Evolutionary conservation across 2,329 filamentous ascomycete genomes (phyloP), one percentile per base, ranked within the genome.

Genomic region (Aureobasidium mangrovei): DNA sequence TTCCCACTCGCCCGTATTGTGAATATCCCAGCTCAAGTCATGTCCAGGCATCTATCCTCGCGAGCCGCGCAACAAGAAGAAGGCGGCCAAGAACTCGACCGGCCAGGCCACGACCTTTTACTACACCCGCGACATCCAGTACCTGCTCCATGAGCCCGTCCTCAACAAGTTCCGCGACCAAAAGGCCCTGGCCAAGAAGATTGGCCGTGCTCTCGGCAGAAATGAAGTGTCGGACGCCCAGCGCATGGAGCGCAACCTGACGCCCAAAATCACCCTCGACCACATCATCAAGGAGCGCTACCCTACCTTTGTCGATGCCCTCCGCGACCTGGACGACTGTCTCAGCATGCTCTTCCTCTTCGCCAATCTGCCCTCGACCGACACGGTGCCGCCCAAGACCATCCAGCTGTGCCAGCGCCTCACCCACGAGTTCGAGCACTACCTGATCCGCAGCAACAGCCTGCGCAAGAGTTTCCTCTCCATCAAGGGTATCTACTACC

Each of bases 401-500:
- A 91, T 98, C 69, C 87, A 90, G 52, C 85, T 90, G 60, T 98
- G 93, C 76, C 91, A 97, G 75, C 84, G 89, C 54, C 76, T 98
- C 53, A 91, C 86, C 64, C 84, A 91, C 70, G 93, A 98, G 74
- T 98, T 98, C 71, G 87, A 97, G 74, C 93, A 97, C 76, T 98
- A 95, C 72, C 79, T 98, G 59, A 98, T 98, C 67, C 81, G 85
- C 44, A 94, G 91, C 40, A 83, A 95, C 72, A 90, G 88, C 64
- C 75, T 98, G 63, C 86, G 88, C 66, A 97, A 96, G 75, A 95
- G 91, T 0, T 98, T 98, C 76, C 75, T 98, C 60, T 95, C 90
- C 1, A 97, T 98, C 74, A 98, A 98, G 78, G 93, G 93, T 58
- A 97, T 98, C 65, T 98, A 98, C 76, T 98, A 97, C 73, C 91